Base-by-base conservation (phyloP, 495 filamentous ascomycete genomes). In the Arthonia radiata region DNA sequence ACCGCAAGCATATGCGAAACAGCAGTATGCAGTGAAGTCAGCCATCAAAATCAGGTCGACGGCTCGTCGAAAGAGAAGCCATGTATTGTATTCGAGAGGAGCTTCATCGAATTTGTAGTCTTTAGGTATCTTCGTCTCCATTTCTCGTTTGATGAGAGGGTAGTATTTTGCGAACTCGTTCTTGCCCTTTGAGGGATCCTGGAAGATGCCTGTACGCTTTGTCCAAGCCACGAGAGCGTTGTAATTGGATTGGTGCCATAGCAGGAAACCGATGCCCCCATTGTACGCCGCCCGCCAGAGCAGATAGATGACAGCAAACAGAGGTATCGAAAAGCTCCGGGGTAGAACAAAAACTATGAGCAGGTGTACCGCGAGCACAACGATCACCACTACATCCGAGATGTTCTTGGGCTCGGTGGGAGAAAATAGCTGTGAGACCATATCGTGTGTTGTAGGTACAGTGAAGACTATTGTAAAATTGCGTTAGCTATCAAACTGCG, bases 21-120 rank as follows among this genome's bases (percentile, higher is more conserved):
- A 61, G 49, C 74, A 81, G 54, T 94, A 97, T 21, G 82, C 90
- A 19, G 76, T 69, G 50, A 97, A 94, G 49, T 97, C 86, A 53
- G 82, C 90, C 80, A 97, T 90, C 39, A 97, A 57, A 37, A 94
- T 91, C 40, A 94, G 51, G 40, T 97, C 86, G 30, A 93, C 86
- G 9, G 94, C 61, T 34, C 86, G 73, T 26, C 86, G 67, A 52
- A 94, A 97, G 31, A 92, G 64, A 11, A 97, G 66, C 86, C 86
- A 97, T 26, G 89, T 89, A 52, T 97, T 97, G 59, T 92, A 97
- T 60, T 97, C 86, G 48, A 93, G 58, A 6, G 86, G 86, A 1
- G 82, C 80, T 29, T 74, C 56, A 37, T 86, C 81, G 42, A 97
- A 92, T 30, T 73, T 71, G 56, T 94, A 97, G 49, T 94, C 81